Conservation (phyloP, 176 grass and related monocot species). For the Thinopyrum elongatum region DNA sequence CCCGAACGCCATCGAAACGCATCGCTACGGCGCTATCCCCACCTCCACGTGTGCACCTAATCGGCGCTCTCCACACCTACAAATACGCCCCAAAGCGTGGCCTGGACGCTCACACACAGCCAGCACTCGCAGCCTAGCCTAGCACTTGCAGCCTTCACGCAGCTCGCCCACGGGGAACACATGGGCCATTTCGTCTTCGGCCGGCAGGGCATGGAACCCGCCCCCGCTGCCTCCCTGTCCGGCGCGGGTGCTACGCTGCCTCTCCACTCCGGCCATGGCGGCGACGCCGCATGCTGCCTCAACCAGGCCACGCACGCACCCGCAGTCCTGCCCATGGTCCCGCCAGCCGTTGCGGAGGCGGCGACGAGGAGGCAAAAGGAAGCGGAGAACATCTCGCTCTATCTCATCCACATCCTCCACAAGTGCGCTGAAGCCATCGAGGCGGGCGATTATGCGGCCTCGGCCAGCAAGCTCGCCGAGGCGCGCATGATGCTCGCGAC, state of each 20-base stretch:
- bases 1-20: not conserved
- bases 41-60: conserved; percentile 5
- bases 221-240: not conserved
- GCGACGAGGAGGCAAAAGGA: conserved; percentile 10
- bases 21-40: not conserved
- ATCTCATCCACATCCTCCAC: conserved; percentile 45
- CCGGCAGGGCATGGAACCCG: not conserved
- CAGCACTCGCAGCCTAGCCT: too few relatives aligned
- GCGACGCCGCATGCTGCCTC: not conserved
- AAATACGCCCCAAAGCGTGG: conserved; percentile 14
- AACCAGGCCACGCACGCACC: not conserved
- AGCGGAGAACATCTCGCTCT: conserved; percentile 33
- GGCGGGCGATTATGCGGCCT: conserved; percentile 25
- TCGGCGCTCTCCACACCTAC: not conserved
- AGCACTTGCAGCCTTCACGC: not conserved
- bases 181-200: conserved; percentile 29
- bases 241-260: too few relatives aligned
- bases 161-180: not conserved
- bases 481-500: conserved; percentile 30
- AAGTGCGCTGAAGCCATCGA: conserved; percentile 58
- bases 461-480: conserved; percentile 25
- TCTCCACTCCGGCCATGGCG: not conserved
- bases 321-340: not conserved
- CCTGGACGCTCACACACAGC: not conserved
- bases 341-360: not conserved